These are phyloP conservation scores for Naganishia sp. DNA, from an alignment of 1,284 basidiomycete species.

Conservation along the genomic window DNA sequence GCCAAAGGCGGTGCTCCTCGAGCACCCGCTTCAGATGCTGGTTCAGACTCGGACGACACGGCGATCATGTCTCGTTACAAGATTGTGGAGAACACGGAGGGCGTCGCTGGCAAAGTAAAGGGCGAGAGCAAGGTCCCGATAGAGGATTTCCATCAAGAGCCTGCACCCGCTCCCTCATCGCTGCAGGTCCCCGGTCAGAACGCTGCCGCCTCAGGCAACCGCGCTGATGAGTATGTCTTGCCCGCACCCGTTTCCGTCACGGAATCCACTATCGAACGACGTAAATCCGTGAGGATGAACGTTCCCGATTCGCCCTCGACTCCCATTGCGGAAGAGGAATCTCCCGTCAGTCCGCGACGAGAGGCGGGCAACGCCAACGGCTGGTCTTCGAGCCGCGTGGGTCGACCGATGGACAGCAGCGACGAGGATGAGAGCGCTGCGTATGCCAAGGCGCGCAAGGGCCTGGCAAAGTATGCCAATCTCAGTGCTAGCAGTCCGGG, in stretches of 20 bases:
- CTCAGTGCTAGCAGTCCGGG: slow-evolving; percentile 37
- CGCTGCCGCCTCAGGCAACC: not conserved
- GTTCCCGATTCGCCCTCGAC: slow-evolving; percentile 44
- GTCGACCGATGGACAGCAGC: slow-evolving; percentile 47
- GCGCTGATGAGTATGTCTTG: slow-evolving; percentile 24
- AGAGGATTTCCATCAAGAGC: slow-evolving; percentile 34
- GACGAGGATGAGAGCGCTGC: slow-evolving; percentile 47
- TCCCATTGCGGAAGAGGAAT: slow-evolving; percentile 15
- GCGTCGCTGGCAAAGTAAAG: slow-evolving; percentile 27
- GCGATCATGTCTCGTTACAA: slow-evolving; percentile 39
- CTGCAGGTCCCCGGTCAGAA: slow-evolving; percentile 1
- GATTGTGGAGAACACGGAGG: slow-evolving; percentile 45
- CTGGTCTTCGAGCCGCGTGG: slow-evolving; percentile 48
- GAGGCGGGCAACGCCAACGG: slow-evolving; percentile 21
- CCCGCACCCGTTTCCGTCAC: slow-evolving; percentile 27
- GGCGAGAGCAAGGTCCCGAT: slow-evolving; percentile 33
- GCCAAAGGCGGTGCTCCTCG: not conserved
- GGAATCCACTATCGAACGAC: slow-evolving; percentile 35
- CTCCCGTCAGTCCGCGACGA: slow-evolving; percentile 6
- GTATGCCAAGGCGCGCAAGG: slow-evolving; percentile 45
- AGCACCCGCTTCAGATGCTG: slow-evolving; percentile 12
- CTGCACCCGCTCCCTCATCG: slow-evolving; percentile 4
- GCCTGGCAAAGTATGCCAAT: slow-evolving; percentile 41
- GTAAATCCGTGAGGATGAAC: slow-evolving; percentile 51
- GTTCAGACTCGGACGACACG: slow-evolving; percentile 41